Percentiles rank a stretch among this genome's conserved stretches.
Evolutionary conservation across 1,139 yeast genomes (phyloP).

Genomic region (Nakaseomyces bracarensis): DNA sequence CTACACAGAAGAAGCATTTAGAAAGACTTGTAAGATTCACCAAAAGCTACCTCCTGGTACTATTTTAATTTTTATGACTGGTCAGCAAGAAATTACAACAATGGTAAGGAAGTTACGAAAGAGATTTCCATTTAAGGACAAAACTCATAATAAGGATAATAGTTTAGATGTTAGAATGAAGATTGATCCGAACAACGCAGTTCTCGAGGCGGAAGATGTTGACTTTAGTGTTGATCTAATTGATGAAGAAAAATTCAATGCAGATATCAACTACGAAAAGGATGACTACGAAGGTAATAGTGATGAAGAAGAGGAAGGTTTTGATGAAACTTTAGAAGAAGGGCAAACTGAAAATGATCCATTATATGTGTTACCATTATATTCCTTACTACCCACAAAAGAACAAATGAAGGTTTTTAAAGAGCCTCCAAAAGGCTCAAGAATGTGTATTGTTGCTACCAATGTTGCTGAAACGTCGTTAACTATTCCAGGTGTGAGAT

Average conservation of each 20-base stretch:
- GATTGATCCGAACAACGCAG: constrained; percentile 53
- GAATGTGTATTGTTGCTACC: constrained; percentile 91
- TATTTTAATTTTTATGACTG: constrained; percentile 82
- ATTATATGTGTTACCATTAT: constrained; percentile 80
- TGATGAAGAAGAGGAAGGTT: constrained; percentile 77
- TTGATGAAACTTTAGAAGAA: constrained; percentile 69
- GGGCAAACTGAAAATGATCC: constrained; percentile 77
- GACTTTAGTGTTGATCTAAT: constrained; percentile 58
- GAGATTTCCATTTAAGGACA: constrained; percentile 52
- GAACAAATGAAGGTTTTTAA: constrained; percentile 94
- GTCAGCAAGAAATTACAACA: constrained; percentile 81
- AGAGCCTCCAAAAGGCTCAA: constrained; percentile 72
- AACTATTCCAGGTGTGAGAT: constrained; percentile 91
- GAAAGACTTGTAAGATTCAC: constrained; percentile 82
- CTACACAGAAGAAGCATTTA: constrained; percentile 80
- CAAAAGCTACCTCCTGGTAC: constrained; percentile 87
- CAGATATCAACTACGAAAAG: constrained; percentile 21
- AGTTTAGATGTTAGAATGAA: constrained; percentile 38
- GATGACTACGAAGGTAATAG: constrained; percentile 36
- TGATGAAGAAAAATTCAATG: constrained; percentile 29
- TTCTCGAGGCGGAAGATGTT: constrained; percentile 78
- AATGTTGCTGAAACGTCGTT: constrained; percentile 97
- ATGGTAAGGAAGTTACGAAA: constrained; percentile 61
- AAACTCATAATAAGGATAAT: constrained; percentile 33
- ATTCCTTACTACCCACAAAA: constrained; percentile 81